These are phyloP conservation scores for Colletotrichum tropicicola DNA, from an alignment of 2,329 filamentous ascomycete genomes.

Conservation along the genomic window DNA sequence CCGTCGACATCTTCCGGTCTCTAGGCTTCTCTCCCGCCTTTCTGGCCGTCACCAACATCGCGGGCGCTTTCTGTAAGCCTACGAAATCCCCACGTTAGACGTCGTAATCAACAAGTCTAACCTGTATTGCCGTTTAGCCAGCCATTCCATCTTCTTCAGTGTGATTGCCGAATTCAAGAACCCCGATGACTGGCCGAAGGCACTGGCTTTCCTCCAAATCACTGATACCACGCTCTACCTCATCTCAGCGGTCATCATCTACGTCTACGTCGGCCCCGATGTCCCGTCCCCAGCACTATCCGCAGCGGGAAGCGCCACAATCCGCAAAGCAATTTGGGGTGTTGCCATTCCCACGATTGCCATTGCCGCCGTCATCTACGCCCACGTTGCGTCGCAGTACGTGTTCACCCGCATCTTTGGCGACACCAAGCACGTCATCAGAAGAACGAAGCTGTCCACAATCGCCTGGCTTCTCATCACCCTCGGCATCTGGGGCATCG, in stretches of 20 bases:
- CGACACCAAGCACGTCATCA: conserved; percentile 63
- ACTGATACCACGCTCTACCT: conserved; percentile 70
- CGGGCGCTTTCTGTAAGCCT: conserved; percentile 66
- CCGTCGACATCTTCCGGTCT: conserved; percentile 43
- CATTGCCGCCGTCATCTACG: conserved; percentile 76
- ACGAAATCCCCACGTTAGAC: background rate
- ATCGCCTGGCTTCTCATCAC: conserved; percentile 68
- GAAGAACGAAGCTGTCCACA: conserved; percentile 58
- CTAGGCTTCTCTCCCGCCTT: conserved; percentile 62
- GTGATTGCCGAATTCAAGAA: conserved; percentile 72
- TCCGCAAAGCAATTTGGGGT: conserved; percentile 74
- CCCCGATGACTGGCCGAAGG: conserved; percentile 67
- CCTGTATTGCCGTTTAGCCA: conserved; percentile 38
- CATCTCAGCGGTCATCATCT: conserved; percentile 71
- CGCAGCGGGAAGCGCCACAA: conserved; percentile 58
- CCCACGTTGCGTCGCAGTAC: conserved; percentile 72
- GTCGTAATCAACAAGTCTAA: background rate
- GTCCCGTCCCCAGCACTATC: conserved; percentile 74
- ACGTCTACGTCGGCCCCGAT: conserved; percentile 68
- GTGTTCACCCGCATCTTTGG: conserved; percentile 71
- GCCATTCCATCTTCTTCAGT: conserved; percentile 73
- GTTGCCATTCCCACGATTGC: conserved; percentile 76
- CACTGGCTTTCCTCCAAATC: conserved; percentile 56
- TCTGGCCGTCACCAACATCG: conserved; percentile 68
- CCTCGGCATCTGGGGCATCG: conserved; percentile 63